Percentiles rank a stretch among this genome's conserved stretches.
These are phyloP conservation scores for Trichophyton schoenleinii DNA, from an alignment of 2,329 filamentous ascomycete genomes.

Conservation along the genomic window DNA sequence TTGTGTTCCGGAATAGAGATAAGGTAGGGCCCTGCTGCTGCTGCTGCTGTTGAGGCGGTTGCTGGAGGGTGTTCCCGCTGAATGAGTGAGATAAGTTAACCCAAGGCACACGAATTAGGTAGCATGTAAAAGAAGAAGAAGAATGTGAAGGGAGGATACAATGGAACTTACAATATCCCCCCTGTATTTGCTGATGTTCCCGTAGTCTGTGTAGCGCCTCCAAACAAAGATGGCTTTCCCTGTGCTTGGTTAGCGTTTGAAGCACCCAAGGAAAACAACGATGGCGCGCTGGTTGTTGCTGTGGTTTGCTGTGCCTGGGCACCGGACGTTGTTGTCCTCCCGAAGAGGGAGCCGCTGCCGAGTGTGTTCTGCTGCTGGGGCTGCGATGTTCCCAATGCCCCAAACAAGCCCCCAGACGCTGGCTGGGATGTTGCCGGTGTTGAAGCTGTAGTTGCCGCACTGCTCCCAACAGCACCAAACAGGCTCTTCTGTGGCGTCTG, in stretches of 20 bases:
- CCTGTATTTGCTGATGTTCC: slow-evolving; percentile 18
- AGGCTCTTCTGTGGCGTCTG: slow-evolving; percentile 17
- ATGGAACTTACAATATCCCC: slow-evolving; percentile 25
- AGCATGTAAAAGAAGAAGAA: neutral
- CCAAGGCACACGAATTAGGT: too few species aligned
- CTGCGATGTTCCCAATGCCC: slow-evolving; percentile 17
- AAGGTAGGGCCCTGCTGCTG: slow-evolving; percentile 41
- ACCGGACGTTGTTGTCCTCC: slow-evolving; percentile 10
- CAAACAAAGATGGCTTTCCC: slow-evolving; percentile 19
- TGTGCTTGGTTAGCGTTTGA: neutral
- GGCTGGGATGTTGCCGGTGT: slow-evolving; percentile 9
- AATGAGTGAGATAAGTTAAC: neutral
- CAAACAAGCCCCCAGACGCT: neutral
- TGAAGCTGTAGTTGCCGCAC: slow-evolving; percentile 6
- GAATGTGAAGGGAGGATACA: too few species aligned
- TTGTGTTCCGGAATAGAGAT: slow-evolving; percentile 28
- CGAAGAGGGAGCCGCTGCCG: slow-evolving; percentile 17
- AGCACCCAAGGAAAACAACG: neutral
- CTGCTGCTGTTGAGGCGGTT: slow-evolving; percentile 27
- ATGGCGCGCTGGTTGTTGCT: neutral
- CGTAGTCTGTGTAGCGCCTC: slow-evolving; percentile 17
- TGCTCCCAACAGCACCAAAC: slow-evolving; percentile 12
- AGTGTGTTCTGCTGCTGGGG: slow-evolving; percentile 11
- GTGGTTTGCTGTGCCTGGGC: slow-evolving; percentile 9
- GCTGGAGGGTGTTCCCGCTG: slow-evolving; percentile 12